Evolutionary conservation across 2,329 filamentous ascomycete genomes (phyloP).

Genomic region (Pezicula carpinea): DNA sequence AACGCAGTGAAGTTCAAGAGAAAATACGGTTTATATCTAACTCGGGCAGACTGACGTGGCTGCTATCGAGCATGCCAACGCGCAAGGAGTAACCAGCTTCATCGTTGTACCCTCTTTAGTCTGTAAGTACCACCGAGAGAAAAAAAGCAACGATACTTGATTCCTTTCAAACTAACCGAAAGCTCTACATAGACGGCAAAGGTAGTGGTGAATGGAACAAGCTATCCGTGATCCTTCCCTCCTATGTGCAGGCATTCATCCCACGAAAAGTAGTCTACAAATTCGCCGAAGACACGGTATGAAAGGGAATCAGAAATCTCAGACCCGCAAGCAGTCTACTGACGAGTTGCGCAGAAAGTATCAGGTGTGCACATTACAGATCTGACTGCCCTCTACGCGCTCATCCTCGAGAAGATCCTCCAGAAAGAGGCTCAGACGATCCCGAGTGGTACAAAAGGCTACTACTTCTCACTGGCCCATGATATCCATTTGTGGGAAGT

Average conservation of each 20-base stretch:
- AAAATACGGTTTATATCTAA: slow-evolving; percentile 2
- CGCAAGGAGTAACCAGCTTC: slow-evolving; percentile 17
- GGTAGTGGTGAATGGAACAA: slow-evolving; percentile 18
- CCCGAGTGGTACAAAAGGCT: slow-evolving; percentile 18
- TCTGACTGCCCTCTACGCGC: slow-evolving; percentile 17
- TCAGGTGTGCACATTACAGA: slow-evolving; percentile 21
- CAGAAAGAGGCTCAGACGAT: slow-evolving; percentile 14
- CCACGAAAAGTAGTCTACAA: slow-evolving; percentile 12
- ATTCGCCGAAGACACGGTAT: slow-evolving; percentile 13
- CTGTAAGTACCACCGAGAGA: slow-evolving; percentile 9
- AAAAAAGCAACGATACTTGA: neutral
- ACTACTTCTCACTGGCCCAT: slow-evolving; percentile 21
- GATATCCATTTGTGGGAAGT: slow-evolving; percentile 16
- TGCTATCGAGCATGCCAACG: slow-evolving; percentile 16
- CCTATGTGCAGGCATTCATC: slow-evolving; percentile 11
- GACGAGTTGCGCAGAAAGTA: slow-evolving; percentile 13
- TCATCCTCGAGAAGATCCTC: slow-evolving; percentile 19
- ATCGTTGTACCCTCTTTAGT: slow-evolving; percentile 16
- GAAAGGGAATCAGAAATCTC: slow-evolving; percentile 4
- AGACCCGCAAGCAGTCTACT: too few relatives aligned
- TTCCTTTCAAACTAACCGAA: slow-evolving; percentile 8
- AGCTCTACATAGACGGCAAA: slow-evolving; percentile 17
- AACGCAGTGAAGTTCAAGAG: neutral
- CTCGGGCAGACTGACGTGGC: slow-evolving; percentile 16
- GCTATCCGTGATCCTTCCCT: slow-evolving; percentile 17